phyloP scores from a whole-genome alignment of 2,329 filamentous ascomycete species.

The Didymella pomorum region DNA sequence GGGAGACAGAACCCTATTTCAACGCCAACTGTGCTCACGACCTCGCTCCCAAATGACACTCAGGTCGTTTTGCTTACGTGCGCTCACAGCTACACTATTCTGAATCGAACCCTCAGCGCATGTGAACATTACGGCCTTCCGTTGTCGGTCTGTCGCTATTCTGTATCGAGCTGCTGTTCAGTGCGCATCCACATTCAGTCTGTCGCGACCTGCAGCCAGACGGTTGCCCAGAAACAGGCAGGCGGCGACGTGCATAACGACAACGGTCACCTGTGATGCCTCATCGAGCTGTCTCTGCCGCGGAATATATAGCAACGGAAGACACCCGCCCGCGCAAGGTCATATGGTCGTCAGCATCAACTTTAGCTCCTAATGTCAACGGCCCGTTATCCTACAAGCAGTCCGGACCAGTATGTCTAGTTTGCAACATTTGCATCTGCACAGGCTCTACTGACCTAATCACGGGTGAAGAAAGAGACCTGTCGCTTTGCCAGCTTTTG shows the following conservation, averaged over 20 bases:
- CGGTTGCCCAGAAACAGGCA: conserved; percentile 31
- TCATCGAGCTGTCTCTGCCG: conserved; percentile 2
- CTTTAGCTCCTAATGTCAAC: not conserved
- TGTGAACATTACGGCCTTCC: conserved; percentile 13
- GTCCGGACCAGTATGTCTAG: not conserved
- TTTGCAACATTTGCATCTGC: conserved; percentile 14
- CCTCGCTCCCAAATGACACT: conserved; percentile 10
- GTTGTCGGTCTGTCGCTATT: conserved; percentile 23
- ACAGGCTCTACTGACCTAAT: conserved; percentile 7
- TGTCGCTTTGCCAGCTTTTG: conserved; percentile 17
- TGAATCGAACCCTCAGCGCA: not conserved
- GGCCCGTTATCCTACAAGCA: not conserved
- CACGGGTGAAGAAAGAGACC: not conserved
- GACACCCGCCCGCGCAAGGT: conserved; percentile 1
- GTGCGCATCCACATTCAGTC: conserved; percentile 20
- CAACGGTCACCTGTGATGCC: conserved; percentile 37
- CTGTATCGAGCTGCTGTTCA: conserved; percentile 32
- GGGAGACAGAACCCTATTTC: conserved; percentile 51
- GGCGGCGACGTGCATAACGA: conserved; percentile 42
- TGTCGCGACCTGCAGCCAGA: conserved; percentile 29
- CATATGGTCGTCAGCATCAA: conserved; percentile 1
- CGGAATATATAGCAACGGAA: conserved; percentile 1
- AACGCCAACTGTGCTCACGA: conserved; percentile 32
- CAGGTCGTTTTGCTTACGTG: not conserved
- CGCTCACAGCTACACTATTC: not conserved